Evolutionary conservation across 2,329 filamentous ascomycete species (phyloP).

Genomic region (Stemphylium lycopersici): DNA sequence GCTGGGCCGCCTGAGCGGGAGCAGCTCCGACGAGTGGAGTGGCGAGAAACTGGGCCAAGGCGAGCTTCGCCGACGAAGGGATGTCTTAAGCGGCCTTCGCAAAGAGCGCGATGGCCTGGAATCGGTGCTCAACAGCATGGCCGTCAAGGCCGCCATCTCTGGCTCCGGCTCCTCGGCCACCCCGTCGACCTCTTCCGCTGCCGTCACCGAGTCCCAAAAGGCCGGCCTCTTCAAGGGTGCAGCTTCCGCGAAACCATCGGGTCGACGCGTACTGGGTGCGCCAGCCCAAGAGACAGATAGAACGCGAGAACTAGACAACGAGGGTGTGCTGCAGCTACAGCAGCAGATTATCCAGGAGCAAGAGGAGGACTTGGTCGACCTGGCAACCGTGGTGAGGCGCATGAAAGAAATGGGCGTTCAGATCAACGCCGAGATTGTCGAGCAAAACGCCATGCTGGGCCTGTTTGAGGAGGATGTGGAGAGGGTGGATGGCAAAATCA

Average conservation of each 20-base stretch:
- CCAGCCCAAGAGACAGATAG: conserved; percentile 76
- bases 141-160: conserved; percentile 55
- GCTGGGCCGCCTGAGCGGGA: conserved; percentile 52
- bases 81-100: conserved; percentile 71
- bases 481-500: conserved; percentile 70
- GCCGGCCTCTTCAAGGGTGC: conserved; percentile 43
- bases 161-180: conserved; percentile 45
- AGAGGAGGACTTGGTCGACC: conserved; percentile 71
- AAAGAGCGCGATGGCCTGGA: conserved; percentile 80
- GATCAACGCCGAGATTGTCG: conserved; percentile 74
- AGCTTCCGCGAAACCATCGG: conserved; percentile 29
- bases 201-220: conserved; percentile 45
- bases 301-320: conserved; percentile 78
- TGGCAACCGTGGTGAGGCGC: conserved; percentile 71
- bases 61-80: conserved; percentile 72
- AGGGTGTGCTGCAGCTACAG: conserved; percentile 75
- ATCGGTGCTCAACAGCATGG: conserved; percentile 70
- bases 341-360: conserved; percentile 76
- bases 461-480: conserved; percentile 70
- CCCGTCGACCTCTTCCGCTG: conserved; percentile 40
- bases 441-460: conserved; percentile 75
- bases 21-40: conserved; percentile 47
- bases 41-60: conserved; percentile 69
- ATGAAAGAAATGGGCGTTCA: conserved; percentile 79
- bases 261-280: conserved; percentile 73